A percentile compares a stretch with the other conserved stretches of the same genome.
phyloP scores from a whole-genome alignment of 225 moss, liverwort and hornwort species.

The Sphagnum tenellum region DNA sequence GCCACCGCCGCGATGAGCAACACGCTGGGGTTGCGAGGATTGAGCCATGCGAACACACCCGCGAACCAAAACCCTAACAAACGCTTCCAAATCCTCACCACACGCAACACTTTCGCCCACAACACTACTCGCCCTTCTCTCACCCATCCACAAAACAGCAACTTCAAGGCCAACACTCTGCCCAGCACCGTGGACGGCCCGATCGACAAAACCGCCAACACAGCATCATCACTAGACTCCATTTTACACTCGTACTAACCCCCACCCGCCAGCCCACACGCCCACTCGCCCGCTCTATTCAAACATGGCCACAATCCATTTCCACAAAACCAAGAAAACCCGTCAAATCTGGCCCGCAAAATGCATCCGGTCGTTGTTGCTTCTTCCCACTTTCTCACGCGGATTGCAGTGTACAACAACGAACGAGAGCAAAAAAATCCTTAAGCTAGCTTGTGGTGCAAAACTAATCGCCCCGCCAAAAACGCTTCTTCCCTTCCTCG shows the following conservation, averaged over 20 bases:
- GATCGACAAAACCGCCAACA: slow-evolving; percentile 55
- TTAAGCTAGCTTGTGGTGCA: too few relatives aligned
- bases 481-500: too few relatives aligned
- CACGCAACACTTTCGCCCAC: slow-evolving; percentile 13
- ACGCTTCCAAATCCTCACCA: slow-evolving; percentile 38
- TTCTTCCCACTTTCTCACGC: too few relatives aligned
- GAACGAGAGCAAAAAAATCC: too few relatives aligned
- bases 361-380: too few relatives aligned
- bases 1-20: slow-evolving; percentile 57
- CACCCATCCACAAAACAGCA: slow-evolving; percentile 56
- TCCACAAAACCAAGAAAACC: too few relatives aligned
- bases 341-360: too few relatives aligned
- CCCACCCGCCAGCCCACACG: too few relatives aligned
- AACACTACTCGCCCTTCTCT: slow-evolving; percentile 30
- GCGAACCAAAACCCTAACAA: slow-evolving; percentile 23
- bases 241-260: slow-evolving; percentile 1
- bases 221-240: slow-evolving; percentile 60
- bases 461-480: too few relatives aligned
- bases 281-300: too few relatives aligned
- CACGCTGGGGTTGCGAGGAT: slow-evolving; percentile 73
- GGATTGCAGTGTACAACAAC: too few relatives aligned
- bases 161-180: slow-evolving; percentile 63
- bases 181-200: slow-evolving; percentile 52
- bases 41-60: slow-evolving; percentile 40
- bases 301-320: too few relatives aligned